Base-by-base conservation (phyloP, 176 grass and related monocot species). In the Oryza meyeriana region DNA sequence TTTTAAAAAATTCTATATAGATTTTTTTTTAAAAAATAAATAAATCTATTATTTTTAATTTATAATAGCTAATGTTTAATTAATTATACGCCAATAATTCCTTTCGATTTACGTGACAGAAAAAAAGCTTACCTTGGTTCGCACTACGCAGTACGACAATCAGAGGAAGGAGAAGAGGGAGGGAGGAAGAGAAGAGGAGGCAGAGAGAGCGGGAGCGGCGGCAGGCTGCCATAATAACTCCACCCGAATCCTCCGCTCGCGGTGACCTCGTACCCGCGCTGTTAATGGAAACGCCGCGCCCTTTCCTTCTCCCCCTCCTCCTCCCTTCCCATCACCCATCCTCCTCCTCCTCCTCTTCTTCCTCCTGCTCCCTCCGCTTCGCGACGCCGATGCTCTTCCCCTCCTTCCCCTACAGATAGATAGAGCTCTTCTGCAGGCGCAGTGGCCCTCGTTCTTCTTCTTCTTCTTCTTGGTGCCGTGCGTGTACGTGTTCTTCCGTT, bases 191-290 rank as follows among this genome's bases (percentile, higher is more conserved):
- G 39, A 12, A 12, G n/a, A 36, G 40, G 40, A 55, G 18, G 7
- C 10, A 20, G 47, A 50, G 50, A 55, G 6, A 55, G 42, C 42
- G 42, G 0, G 6, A 18, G 17, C 47, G 4, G 45, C 6, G 33
- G 63, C 63, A 66, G 44, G 42, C 48, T 29, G 52, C 69, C 69
- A 65, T 75, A 38, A 65, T 75, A 38, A 83, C 71, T 83, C 59
- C 69, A 8, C 58, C 39, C 69, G 69, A 42, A 42, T 52, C 78
- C 20, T 34, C 36, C 65, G 22, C 47, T 24, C 27, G 2, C 28
- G 10, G 13, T 14, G 25, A 39, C 79, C 79, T 34, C 45, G 62
- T 44, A 45, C 71, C 52, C 52, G 55, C 40, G 58, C 28, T 58
- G 73, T 44, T 69, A 76, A 84, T 67, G 72, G 72, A 68, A 69